Percentiles rank a stretch among this genome's conserved stretches.
phyloP scores from a whole-genome alignment of 2,329 filamentous ascomycete genomes.

The Nothophoma quercina region DNA sequence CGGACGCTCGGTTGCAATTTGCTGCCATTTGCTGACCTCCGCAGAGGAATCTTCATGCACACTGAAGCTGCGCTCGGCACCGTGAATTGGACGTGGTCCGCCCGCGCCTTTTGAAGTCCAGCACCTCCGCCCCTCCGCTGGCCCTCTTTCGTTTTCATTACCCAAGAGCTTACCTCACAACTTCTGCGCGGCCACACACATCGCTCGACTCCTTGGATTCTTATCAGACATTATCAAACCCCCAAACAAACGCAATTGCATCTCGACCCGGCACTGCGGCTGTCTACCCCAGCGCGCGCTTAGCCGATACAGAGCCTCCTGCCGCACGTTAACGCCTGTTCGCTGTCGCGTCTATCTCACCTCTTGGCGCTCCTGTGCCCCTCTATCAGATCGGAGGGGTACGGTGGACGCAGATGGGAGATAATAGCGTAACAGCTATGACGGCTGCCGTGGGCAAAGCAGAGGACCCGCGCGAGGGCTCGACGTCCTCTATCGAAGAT shows the following conservation, averaged over 20 bases:
- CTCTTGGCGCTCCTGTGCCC: conserved; percentile 47
- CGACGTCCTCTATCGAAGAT: conserved; percentile 58
- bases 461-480: conserved; percentile 54
- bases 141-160: conserved; percentile 54
- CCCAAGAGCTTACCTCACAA: conserved; percentile 58
- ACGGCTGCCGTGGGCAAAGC: conserved; percentile 55
- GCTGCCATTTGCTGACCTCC: conserved; percentile 24
- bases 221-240: conserved; percentile 57
- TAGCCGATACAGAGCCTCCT: conserved; percentile 46
- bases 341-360: conserved; percentile 43
- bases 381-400: conserved; percentile 52
- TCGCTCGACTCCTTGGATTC: conserved; percentile 32
- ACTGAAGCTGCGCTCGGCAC: conserved; percentile 27
- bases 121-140: conserved; percentile 45
- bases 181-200: conserved; percentile 50
- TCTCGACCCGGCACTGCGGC: conserved; percentile 46
- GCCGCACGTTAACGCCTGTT: conserved; percentile 25
- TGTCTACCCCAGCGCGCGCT: conserved; percentile 46
- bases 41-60: conserved; percentile 31
- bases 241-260: conserved; percentile 45
- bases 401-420: conserved; percentile 58
- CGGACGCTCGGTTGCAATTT: conserved; percentile 32
- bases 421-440: conserved; percentile 56
- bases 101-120: conserved; percentile 44
- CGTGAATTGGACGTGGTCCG: conserved; percentile 32